Evolutionary conservation across 2,329 filamentous ascomycete genomes (phyloP).

Genomic region (Cordyceps cicadae): DNA sequence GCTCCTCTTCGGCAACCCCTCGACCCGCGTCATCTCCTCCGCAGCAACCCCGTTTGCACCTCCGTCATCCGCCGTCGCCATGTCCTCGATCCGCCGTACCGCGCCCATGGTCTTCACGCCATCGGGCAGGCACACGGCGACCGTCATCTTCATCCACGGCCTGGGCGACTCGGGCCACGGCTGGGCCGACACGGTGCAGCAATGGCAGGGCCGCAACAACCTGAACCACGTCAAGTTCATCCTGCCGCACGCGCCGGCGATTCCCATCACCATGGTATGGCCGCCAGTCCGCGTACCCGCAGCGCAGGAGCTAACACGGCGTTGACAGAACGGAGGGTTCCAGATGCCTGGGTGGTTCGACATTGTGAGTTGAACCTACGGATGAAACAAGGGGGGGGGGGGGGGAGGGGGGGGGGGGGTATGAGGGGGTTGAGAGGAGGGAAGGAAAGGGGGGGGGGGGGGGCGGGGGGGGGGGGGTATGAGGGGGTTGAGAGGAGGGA

Average conservation of each 20-base stretch:
- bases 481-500: too few species aligned
- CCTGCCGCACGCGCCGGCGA: constrained; percentile 80
- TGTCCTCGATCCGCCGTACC: constrained; percentile 23
- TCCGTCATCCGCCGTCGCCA: neutral
- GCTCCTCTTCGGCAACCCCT: neutral
- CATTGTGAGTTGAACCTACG: constrained; percentile 42
- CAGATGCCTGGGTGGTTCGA: constrained; percentile 85
- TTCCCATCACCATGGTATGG: constrained; percentile 64
- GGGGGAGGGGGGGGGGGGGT: too few species aligned
- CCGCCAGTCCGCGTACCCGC: neutral
- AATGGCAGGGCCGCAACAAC: constrained; percentile 70
- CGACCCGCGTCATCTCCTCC: neutral
- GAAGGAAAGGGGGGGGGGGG: neutral
- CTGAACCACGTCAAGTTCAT: constrained; percentile 91
- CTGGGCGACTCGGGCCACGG: constrained; percentile 76
- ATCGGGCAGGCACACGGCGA: constrained; percentile 77
- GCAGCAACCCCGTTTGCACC: neutral
- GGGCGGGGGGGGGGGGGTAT: too few species aligned
- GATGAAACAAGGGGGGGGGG: neutral
- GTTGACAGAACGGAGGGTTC: constrained; percentile 60
- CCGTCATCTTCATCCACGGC: constrained; percentile 89
- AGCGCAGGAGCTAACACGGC: neutral
- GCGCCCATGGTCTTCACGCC: constrained; percentile 67
- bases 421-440: too few species aligned
- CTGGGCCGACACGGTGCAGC: constrained; percentile 77